phyloP scores from a whole-genome alignment of 176 grass and related monocot species.

The Eragrostis curvula region DNA sequence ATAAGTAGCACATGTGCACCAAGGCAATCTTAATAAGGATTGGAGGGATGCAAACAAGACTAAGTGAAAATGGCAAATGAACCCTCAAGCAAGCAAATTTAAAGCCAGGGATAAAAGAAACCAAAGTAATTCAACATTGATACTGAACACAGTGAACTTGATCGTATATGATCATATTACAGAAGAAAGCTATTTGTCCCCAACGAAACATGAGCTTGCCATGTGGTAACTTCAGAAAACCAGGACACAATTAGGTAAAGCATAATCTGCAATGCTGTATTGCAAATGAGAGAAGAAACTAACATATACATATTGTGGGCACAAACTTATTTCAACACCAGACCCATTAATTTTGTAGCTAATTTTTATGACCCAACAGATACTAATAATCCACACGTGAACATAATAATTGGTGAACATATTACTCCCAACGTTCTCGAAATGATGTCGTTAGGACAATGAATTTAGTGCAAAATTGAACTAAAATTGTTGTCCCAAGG shows the following conservation, averaged over 20 bases:
- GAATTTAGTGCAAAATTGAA: too few relatives aligned
- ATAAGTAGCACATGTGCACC: background rate
- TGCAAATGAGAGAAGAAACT: background rate
- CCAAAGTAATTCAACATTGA: conserved; percentile 27
- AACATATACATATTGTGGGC: background rate
- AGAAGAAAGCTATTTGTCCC: background rate
- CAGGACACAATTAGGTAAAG: background rate
- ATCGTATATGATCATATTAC: conserved; percentile 17
- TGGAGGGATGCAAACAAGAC: background rate
- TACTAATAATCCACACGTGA: background rate
- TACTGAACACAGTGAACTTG: conserved; percentile 23
- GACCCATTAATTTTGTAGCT: background rate
- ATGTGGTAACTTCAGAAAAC: conserved; percentile 2
- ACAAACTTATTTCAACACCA: background rate
- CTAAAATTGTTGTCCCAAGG: too few relatives aligned
- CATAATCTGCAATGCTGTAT: background rate
- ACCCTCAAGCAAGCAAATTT: conserved; percentile 18
- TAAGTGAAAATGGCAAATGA: background rate
- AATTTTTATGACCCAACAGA: background rate
- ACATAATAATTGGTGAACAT: conserved; percentile 16
- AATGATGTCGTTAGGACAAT: too few relatives aligned
- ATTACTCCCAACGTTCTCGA: too few relatives aligned
- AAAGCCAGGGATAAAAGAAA: background rate
- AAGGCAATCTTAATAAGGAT: background rate
- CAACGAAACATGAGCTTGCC: conserved; percentile 11